Evolutionary conservation across 306 rosid genomes (phyloP).

Genomic region (Delonix regia): DNA sequence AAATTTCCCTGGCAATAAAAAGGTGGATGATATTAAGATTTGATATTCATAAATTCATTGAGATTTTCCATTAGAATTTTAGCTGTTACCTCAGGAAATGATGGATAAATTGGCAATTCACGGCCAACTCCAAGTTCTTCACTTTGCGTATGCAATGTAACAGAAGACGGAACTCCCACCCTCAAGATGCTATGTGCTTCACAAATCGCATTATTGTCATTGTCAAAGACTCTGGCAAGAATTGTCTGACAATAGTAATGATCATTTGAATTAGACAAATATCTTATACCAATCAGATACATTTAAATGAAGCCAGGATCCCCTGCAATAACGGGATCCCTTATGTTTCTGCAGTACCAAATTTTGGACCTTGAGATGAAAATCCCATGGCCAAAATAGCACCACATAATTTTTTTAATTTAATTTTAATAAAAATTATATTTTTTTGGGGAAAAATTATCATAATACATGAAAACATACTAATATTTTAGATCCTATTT

Average conservation of each 20-base stretch:
- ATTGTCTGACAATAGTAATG: conserved; percentile 59
- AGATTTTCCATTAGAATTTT: conserved; percentile 7
- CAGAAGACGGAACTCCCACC: conserved; percentile 77
- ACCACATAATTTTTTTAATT: too few relatives aligned
- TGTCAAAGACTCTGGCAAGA: conserved; percentile 58
- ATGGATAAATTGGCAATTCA: conserved; percentile 82
- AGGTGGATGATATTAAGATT: conserved; percentile 34
- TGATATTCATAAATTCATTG: conserved; percentile 28
- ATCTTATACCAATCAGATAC: conserved; percentile 18
- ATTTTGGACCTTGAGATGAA: too few relatives aligned
- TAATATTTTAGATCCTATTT: too few relatives aligned
- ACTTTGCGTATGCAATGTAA: conserved; percentile 74
- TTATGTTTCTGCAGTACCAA: too few relatives aligned
- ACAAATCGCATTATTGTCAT: conserved; percentile 62
- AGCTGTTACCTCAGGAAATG: conserved; percentile 74
- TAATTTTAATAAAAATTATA: too few relatives aligned
- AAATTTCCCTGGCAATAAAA: conserved; percentile 67
- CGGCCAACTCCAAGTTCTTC: conserved; percentile 81
- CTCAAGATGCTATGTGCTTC: conserved; percentile 63
- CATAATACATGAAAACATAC: too few relatives aligned
- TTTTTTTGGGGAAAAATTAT: too few relatives aligned
- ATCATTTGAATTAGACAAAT: conserved; percentile 35
- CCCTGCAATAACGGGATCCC: too few relatives aligned
- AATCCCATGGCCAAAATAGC: too few relatives aligned
- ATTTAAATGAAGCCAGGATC: not conserved